A percentile compares a stretch with the other conserved stretches of the same genome.
Evolutionary conservation across 768 basidiomycete genomes (phyloP).

Genomic region (Lentinula aciculospora): DNA sequence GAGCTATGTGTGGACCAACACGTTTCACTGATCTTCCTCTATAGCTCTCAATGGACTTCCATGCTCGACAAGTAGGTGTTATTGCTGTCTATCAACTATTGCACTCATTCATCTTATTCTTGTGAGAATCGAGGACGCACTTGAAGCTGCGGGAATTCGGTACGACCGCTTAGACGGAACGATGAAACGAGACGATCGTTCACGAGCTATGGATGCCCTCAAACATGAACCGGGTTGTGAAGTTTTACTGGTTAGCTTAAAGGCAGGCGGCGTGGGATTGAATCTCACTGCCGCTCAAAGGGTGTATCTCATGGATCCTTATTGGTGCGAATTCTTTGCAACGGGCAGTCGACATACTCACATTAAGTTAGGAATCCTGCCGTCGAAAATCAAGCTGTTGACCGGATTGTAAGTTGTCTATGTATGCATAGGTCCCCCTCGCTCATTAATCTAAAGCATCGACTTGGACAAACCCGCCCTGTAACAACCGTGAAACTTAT

Average conservation of each 20-base stretch:
- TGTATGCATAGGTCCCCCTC: constrained; percentile 2
- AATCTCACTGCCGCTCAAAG: constrained; percentile 93
- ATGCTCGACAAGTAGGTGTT: constrained; percentile 82
- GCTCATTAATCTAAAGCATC: constrained; percentile 54
- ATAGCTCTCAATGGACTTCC: constrained; percentile 88
- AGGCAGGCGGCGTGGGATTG: constrained; percentile 95
- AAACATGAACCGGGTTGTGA: constrained; percentile 89
- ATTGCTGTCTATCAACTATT: neutral
- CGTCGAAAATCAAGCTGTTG: constrained; percentile 96
- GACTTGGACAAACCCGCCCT: constrained; percentile 88
- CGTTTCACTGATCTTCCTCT: neutral
- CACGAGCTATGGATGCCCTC: constrained; percentile 85
- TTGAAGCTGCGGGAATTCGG: constrained; percentile 75
- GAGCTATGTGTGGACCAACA: neutral
- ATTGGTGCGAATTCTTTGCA: constrained; percentile 54
- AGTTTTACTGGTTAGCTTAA: constrained; percentile 91
- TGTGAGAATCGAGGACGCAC: constrained; percentile 78
- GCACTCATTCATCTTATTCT: constrained; percentile 1
- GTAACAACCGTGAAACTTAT: constrained; percentile 92
- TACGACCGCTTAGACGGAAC: constrained; percentile 95
- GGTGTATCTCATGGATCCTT: constrained; percentile 95
- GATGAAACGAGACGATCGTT: constrained; percentile 95
- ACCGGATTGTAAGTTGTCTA: constrained; percentile 74
- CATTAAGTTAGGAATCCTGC: constrained; percentile 77
- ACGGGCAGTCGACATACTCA: constrained; percentile 5